Base-by-base conservation (phyloP, 2,329 filamentous ascomycete species). In the Madurella mycetomatis region DNA sequence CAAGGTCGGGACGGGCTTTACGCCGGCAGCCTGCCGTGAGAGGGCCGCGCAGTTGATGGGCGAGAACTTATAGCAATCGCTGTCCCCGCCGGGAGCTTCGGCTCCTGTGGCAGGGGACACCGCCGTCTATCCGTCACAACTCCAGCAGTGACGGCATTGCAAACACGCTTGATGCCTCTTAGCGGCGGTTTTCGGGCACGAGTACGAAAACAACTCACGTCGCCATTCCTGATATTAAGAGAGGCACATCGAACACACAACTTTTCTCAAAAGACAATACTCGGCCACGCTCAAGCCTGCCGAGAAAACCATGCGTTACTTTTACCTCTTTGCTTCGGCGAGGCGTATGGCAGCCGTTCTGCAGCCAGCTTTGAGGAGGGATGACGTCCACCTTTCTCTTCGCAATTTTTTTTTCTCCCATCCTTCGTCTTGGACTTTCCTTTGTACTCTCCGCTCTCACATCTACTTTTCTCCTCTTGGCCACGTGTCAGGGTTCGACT, bases 1-100 rank as follows among this genome's bases (percentile, higher is more conserved):
- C 66, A 96, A 95, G 73, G 87, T 96, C 64, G 92, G 92, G 57
- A 88, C 86, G 48, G 91, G 92, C 45, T 95, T 95, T 68, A 94
- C 90, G 39, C 89, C 92, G 41, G 83, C 84, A 37, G 90, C 91
- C 43, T 96, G 92, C 73, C 87, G 87, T 70, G 90, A 95, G 66
- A 87, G 90, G 65, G 86, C 85, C 32, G 74, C 81, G 55, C 82
- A 90, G 71, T 71, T 92, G 42, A 65, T 73, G 41, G 76, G 73
- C 37, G 77, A 75, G 61, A 69, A 70, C 67, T 75, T 80, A 74
- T 79, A 80, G 72, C 79, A 80, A 72, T 80, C 76, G 69, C 68
- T 75, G 71, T 80, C 79, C 62, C 77, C 80, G 54, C 72, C 76
- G 65, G 72, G 72, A 67, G 70, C 64, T 66, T 71, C 73, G 58